Evolutionary conservation across 768 basidiomycete species (phyloP).

Genomic region (Lactarius hengduanensis): DNA sequence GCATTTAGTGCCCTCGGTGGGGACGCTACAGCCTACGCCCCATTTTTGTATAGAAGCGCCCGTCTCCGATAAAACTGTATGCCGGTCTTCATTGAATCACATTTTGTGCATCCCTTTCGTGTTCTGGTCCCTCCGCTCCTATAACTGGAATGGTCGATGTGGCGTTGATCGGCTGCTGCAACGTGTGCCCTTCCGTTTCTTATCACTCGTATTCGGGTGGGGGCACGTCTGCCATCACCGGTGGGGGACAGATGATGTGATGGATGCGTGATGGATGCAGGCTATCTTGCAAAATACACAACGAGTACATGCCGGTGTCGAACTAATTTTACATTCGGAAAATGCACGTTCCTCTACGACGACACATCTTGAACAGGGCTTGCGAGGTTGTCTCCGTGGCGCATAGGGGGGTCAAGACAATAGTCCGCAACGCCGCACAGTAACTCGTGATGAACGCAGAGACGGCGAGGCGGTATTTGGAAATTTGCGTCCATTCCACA

Average conservation of each 20-base stretch:
- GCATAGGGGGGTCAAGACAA: not conserved
- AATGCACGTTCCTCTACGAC: not conserved
- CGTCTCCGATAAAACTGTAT: not conserved
- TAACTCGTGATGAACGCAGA: not conserved
- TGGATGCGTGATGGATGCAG: not conserved
- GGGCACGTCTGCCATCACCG: not conserved
- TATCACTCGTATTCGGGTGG: not conserved
- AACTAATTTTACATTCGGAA: not conserved
- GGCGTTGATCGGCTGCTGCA: not conserved
- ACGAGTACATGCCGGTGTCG: not conserved
- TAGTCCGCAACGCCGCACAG: not conserved
- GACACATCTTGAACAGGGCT: not conserved
- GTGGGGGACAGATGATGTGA: not conserved
- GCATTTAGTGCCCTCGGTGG: not conserved
- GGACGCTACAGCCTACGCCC: not conserved
- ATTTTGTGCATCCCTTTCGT: not conserved
- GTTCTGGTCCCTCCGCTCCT: not conserved
- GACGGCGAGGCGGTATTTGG: not conserved
- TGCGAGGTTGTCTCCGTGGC: not conserved
- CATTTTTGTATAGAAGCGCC: not conserved
- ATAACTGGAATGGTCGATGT: too few relatives aligned
- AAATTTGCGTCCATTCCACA: slow-evolving; percentile 1
- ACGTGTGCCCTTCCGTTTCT: not conserved
- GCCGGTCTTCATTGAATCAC: not conserved
- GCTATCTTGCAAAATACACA: not conserved